Evolutionary conservation across 2,329 filamentous ascomycete species (phyloP).

Genomic region (Trichoderma brevicompactum): DNA sequence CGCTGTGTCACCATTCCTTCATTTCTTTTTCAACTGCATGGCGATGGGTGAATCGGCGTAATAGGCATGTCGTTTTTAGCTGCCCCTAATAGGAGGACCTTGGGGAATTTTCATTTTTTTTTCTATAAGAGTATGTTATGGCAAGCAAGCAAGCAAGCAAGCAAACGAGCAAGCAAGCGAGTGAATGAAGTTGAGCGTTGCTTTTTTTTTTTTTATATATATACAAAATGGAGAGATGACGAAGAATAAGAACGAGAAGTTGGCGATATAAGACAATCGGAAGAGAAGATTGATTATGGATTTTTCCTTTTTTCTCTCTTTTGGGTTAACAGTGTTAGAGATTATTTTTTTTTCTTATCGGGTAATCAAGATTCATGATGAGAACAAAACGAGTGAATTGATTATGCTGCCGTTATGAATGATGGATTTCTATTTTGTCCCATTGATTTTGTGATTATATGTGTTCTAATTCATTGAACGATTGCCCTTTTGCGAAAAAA

Average conservation of each 20-base stretch:
- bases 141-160: background rate
- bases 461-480: background rate
- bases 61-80: background rate
- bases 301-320: background rate
- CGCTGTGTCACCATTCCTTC: slow-evolving; percentile 8
- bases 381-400: background rate
- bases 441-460: background rate
- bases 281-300: background rate
- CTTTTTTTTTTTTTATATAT: background rate
- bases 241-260: background rate
- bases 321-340: too few relatives aligned
- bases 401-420: background rate
- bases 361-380: background rate
- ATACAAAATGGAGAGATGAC: background rate
- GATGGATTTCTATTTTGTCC: background rate
- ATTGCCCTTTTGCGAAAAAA: too few relatives aligned
- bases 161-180: background rate
- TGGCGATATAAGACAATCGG: background rate
- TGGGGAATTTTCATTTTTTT: background rate
- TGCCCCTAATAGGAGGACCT: slow-evolving; percentile 15
- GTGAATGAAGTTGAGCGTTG: background rate
- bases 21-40: slow-evolving; percentile 7
- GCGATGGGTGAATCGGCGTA: slow-evolving; percentile 20
- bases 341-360: background rate
- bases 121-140: background rate